phyloP scores from a whole-genome alignment of 2,329 filamentous ascomycete species.

The Simplicillium sp. region DNA sequence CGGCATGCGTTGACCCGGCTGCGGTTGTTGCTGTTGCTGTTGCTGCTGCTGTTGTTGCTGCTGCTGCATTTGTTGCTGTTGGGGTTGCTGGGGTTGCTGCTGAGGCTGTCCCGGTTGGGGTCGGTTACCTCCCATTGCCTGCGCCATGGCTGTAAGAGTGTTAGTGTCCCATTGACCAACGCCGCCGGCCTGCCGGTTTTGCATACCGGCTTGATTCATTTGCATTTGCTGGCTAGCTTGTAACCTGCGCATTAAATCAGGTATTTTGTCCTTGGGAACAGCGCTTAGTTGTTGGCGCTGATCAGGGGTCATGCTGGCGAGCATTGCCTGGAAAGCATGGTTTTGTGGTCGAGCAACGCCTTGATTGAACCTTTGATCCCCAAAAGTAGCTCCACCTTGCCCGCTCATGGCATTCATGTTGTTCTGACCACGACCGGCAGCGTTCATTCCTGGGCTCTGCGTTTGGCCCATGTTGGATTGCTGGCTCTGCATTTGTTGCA shows the following conservation, averaged over 20 bases:
- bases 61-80: conserved; percentile 7
- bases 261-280: conserved; percentile 39
- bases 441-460: conserved; percentile 51
- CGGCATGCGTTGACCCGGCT: conserved; percentile 16
- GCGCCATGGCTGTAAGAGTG: too few species aligned
- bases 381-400: conserved; percentile 37
- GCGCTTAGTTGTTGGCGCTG: conserved; percentile 32
- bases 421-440: conserved; percentile 16
- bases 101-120: conserved; percentile 1
- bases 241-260: conserved; percentile 42
- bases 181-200: not conserved
- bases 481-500: conserved; percentile 42
- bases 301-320: conserved; percentile 35
- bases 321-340: conserved; percentile 29
- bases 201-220: conserved; percentile 1
- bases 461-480: conserved; percentile 42
- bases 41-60: conserved; percentile 4
- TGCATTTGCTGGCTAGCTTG: conserved; percentile 21
- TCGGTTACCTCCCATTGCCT: too few species aligned
- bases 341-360: conserved; percentile 35
- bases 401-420: conserved; percentile 32
- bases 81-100: conserved; percentile 13
- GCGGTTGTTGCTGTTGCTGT: conserved; percentile 12
- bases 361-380: conserved; percentile 44
- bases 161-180: too few species aligned